Evolutionary conservation across 1,284 basidiomycete genomes (phyloP), one percentile per base, ranked within the genome.

Genomic region (Ganoderma lucidum): DNA sequence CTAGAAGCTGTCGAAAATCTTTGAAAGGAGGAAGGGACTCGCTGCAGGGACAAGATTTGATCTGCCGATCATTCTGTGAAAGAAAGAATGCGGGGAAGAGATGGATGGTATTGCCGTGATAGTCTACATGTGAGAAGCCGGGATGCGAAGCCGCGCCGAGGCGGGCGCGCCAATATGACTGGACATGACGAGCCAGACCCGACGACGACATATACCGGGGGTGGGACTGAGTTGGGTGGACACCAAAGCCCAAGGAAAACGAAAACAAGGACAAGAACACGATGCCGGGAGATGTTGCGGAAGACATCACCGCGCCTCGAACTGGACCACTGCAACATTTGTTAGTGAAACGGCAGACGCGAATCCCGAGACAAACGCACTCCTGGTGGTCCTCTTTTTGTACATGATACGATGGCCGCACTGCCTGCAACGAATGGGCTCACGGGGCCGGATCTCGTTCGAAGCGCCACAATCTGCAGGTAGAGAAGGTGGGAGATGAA

Each of bases 331-430:
- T 92, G 72, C 23, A 64, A 58, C 14, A 51, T 10, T 17, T 9
- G 65, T 76, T 39, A 75, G 70, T 32, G 19, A 72, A 69, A 73
- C 70, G 39, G 70, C 71, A 64, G 67, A 56, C 48, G 64, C 51
- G 60, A 15, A 55, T 53, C 48, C 12, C 62, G 44, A 35, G 37
- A 28, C 70, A 72, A 48, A 66, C 95, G 80, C 79, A 99, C 97
- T 98, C 85, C 96, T 87, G 80, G 91, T 95, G 28, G 97, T 98
- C 76, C 97, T 86, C 82, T 98, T 98, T 85, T 99, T 99, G 86
- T 98, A 99, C 96, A 99, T 98, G 80, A 99, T 97, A 73, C 97
- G 91, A 81, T 98, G 97, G 2, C 97, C 97, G 78, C 97, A 99
- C 80, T 99, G 96, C 76, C 94, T 89, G 83, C 97, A 99, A 68